Evolutionary conservation across 225 moss, liverwort and hornwort genomes (phyloP).

Genomic region (Polytrichum formosum): DNA sequence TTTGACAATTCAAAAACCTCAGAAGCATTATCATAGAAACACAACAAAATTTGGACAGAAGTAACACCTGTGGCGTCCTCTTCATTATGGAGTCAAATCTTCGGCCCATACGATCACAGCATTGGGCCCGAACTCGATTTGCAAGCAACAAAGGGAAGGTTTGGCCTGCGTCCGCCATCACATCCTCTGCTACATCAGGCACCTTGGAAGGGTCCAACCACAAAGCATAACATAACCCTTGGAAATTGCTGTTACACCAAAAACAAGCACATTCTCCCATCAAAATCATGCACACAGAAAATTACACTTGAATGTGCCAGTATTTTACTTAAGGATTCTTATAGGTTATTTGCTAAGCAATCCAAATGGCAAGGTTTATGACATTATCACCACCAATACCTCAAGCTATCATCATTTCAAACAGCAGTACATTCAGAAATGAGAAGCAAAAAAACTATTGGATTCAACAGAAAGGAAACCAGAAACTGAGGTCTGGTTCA

Average conservation of each 20-base stretch:
- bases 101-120: constrained; percentile 90
- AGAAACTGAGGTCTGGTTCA: no score
- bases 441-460: no score
- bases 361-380: no score
- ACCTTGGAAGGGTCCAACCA: constrained; percentile 86
- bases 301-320: no score
- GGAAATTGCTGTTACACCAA: constrained; percentile 21
- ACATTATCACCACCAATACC: no score
- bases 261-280: constrained; percentile 1
- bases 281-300: background rate
- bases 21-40: background rate
- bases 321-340: no score
- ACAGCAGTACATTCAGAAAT: no score
- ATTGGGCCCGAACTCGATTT: constrained; percentile 72
- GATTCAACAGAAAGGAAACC: no score
- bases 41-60: background rate
- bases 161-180: constrained; percentile 80
- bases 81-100: constrained; percentile 76
- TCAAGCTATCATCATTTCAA: no score
- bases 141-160: constrained; percentile 82
- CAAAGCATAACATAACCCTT: constrained; percentile 79
- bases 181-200: constrained; percentile 68
- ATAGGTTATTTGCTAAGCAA: no score
- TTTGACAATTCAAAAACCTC: no score
- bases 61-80: constrained; percentile 61